Percentiles rank a stretch among this genome's conserved stretches.
Evolutionary conservation across 2,329 filamentous ascomycete species (phyloP).

Genomic region (Trichoderma asperellum): DNA sequence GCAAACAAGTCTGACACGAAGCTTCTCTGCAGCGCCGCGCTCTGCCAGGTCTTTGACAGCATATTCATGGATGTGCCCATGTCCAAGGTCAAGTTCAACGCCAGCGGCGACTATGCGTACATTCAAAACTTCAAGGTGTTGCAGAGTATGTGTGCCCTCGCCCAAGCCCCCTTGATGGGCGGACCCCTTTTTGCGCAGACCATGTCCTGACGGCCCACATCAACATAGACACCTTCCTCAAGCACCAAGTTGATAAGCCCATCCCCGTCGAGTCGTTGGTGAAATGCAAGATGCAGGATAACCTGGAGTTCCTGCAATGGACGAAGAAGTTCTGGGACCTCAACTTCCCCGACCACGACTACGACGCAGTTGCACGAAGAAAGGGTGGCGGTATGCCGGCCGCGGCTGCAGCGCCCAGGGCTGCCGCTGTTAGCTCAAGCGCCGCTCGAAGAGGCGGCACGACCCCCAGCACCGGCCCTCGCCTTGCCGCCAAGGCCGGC

Average conservation of each 20-base stretch:
- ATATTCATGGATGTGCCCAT: slow-evolving; percentile 97
- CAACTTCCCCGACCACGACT: slow-evolving; percentile 95
- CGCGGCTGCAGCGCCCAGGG: slow-evolving; percentile 53
- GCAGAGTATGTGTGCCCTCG: slow-evolving; percentile 72
- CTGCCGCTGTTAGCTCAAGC: slow-evolving; percentile 50
- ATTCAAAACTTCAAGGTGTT: slow-evolving; percentile 98
- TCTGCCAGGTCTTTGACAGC: slow-evolving; percentile 98
- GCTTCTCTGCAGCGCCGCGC: slow-evolving; percentile 70
- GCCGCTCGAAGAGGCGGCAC: slow-evolving; percentile 60
- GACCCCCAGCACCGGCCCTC: slow-evolving; percentile 60
- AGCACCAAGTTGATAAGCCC: slow-evolving; percentile 85
- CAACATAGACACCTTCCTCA: slow-evolving; percentile 73
- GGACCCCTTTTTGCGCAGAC: background rate
- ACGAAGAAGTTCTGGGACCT: slow-evolving; percentile 97
- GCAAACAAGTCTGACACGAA: slow-evolving; percentile 30
- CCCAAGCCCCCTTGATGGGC: slow-evolving; percentile 9
- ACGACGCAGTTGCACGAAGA: slow-evolving; percentile 84
- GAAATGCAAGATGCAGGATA: slow-evolving; percentile 99
- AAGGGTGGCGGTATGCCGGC: slow-evolving; percentile 71
- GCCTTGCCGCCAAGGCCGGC: slow-evolving; percentile 51
- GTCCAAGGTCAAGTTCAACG: slow-evolving; percentile 96
- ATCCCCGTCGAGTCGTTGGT: slow-evolving; percentile 86
- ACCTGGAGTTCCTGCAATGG: slow-evolving; percentile 98
- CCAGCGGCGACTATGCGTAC: slow-evolving; percentile 95
- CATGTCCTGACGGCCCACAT: slow-evolving; percentile 28